Evolutionary conservation across 2,329 filamentous ascomycete species (phyloP).

Genomic region (Diaporthe ilicicola): DNA sequence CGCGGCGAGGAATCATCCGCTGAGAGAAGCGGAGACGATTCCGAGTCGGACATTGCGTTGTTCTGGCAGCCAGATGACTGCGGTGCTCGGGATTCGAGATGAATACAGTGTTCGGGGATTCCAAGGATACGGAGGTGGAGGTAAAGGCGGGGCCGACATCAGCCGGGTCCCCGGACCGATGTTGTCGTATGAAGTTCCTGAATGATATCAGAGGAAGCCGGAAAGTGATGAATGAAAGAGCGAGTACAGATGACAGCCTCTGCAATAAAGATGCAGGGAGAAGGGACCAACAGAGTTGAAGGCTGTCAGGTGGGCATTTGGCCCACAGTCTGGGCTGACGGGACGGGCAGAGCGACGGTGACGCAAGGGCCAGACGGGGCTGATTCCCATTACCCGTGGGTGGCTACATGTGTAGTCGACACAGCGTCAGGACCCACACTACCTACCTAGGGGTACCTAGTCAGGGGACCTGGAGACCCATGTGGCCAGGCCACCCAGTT

Average conservation of each 20-base stretch:
- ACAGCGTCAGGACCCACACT: background rate
- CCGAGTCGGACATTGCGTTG: conserved; percentile 52
- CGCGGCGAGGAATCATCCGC: conserved; percentile 42
- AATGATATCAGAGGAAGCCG: background rate
- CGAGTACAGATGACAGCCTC: background rate
- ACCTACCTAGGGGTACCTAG: too few species aligned
- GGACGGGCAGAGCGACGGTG: conserved; percentile 11
- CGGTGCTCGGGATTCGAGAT: background rate
- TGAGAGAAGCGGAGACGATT: conserved; percentile 55
- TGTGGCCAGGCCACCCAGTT: background rate
- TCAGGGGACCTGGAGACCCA: conserved; percentile 11
- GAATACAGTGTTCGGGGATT: background rate
- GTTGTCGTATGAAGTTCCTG: background rate
- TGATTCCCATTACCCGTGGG: background rate
- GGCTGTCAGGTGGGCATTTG: conserved; percentile 15
- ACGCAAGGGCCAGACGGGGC: conserved; percentile 15
- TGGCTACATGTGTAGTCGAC: too few species aligned
- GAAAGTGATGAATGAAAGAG: background rate
- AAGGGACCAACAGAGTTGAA: background rate
- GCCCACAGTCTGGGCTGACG: background rate
- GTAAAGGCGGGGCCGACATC: conserved; percentile 24
- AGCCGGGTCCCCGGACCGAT: conserved; percentile 10
- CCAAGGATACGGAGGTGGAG: background rate
- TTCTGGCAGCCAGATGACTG: conserved; percentile 3
- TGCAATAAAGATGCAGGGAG: background rate